phyloP scores from a whole-genome alignment of 257 asterid species.

The Eucommia ulmoides region DNA sequence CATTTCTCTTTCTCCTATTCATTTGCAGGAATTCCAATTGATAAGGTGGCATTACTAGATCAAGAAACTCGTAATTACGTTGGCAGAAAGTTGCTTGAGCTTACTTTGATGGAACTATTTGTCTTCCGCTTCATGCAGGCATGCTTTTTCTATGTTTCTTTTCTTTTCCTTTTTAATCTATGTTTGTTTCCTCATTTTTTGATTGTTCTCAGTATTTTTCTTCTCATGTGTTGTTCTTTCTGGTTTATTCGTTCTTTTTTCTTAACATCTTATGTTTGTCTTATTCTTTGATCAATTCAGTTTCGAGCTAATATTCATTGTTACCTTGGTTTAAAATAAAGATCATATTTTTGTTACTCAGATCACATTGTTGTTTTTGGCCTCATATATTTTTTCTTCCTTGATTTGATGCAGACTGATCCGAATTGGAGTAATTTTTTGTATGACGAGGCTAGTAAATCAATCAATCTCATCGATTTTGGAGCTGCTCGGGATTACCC shows the following conservation, averaged over 20 bases:
- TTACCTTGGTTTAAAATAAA: too few relatives aligned
- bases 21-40: background rate
- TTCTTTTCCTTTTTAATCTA: too few relatives aligned
- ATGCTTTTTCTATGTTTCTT: background rate
- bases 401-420: slow-evolving; percentile 73
- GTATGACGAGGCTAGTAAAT: slow-evolving; percentile 41
- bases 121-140: background rate
- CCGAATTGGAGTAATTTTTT: slow-evolving; percentile 98
- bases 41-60: background rate
- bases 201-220: too few relatives aligned
- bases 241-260: too few relatives aligned
- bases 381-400: slow-evolving; percentile 13
- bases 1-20: too few relatives aligned
- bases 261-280: too few relatives aligned
- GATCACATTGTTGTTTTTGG: background rate
- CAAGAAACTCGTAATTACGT: background rate
- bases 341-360: background rate
- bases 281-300: too few relatives aligned
- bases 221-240: too few relatives aligned
- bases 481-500: slow-evolving; percentile 94
- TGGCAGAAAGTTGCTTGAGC: background rate
- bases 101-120: background rate
- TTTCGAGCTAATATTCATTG: too few relatives aligned
- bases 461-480: slow-evolving; percentile 84
- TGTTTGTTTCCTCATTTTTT: too few relatives aligned